Conservation (phyloP, 2,329 filamentous ascomycete genomes). For the Penicillium sclerotigenum region DNA sequence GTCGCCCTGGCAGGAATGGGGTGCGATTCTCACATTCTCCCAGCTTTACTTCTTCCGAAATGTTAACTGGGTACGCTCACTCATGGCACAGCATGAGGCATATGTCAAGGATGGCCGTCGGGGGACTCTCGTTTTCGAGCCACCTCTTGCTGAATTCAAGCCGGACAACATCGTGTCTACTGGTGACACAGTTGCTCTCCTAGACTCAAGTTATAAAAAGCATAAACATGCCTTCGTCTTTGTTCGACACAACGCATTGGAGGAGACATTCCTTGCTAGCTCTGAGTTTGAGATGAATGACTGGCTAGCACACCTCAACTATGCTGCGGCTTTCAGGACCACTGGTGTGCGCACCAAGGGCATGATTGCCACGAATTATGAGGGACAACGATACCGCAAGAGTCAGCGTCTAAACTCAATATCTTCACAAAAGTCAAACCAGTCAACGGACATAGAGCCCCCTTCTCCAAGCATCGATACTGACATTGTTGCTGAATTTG, state of each 20-base stretch:
- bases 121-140: constrained; percentile 81
- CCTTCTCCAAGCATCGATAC: constrained; percentile 69
- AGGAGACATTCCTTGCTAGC: constrained; percentile 88
- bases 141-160: constrained; percentile 86
- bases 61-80: constrained; percentile 81
- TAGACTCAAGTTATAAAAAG: constrained; percentile 81
- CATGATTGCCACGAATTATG: constrained; percentile 78
- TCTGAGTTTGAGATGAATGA: constrained; percentile 91
- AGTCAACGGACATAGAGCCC: constrained; percentile 66
- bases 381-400: constrained; percentile 65
- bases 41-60: constrained; percentile 97
- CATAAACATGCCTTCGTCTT: constrained; percentile 96
- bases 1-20: constrained; percentile 99
- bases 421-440: constrained; percentile 57
- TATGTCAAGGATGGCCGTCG: constrained; percentile 76
- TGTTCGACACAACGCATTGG: constrained; percentile 77
- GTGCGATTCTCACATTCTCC: constrained; percentile 90
- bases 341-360: constrained; percentile 88
- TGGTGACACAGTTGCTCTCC: constrained; percentile 82
- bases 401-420: constrained; percentile 62
- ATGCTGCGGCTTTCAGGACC: constrained; percentile 89
- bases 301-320: constrained; percentile 94
- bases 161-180: constrained; percentile 92
- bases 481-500: constrained; percentile 82
- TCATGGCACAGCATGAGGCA: constrained; percentile 83